Conservation (phyloP, 441 rosid species). For the Populus tomentosa region DNA sequence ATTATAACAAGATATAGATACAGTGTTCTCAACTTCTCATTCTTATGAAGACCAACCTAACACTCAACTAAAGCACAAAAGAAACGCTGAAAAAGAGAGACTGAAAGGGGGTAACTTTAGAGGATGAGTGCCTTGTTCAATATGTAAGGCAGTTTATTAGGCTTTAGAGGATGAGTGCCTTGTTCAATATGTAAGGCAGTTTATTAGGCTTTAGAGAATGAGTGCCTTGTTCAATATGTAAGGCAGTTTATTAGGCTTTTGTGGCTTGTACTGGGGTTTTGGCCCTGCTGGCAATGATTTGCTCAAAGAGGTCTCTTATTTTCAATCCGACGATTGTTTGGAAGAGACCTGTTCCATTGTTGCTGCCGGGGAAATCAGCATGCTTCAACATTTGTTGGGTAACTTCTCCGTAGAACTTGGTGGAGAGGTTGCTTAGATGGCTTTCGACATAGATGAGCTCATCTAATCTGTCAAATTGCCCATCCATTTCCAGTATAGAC, state of each 20-base stretch:
- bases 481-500: constrained; percentile 93
- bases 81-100: background rate
- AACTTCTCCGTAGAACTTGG: constrained; percentile 92
- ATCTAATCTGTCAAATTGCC: constrained; percentile 92
- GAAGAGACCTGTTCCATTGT: constrained; percentile 96
- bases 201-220: constrained; percentile 40
- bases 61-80: constrained; percentile 16
- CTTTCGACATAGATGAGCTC: constrained; percentile 94
- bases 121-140: background rate
- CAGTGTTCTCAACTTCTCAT: constrained; percentile 13
- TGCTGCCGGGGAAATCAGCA: constrained; percentile 93
- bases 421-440: constrained; percentile 90
- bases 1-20: constrained; percentile 27
- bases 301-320: constrained; percentile 89
- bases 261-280: constrained; percentile 55
- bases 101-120: background rate
- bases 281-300: constrained; percentile 49
- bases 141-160: constrained; percentile 17
- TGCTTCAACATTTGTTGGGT: constrained; percentile 98
- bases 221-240: constrained; percentile 1
- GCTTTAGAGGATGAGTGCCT: constrained; percentile 32
- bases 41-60: constrained; percentile 21
- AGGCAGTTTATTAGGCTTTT: constrained; percentile 40
- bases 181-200: background rate
- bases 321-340: constrained; percentile 89